phyloP scores from a whole-genome alignment of 805 yeast species.

The Yarrowia divulgata region DNA sequence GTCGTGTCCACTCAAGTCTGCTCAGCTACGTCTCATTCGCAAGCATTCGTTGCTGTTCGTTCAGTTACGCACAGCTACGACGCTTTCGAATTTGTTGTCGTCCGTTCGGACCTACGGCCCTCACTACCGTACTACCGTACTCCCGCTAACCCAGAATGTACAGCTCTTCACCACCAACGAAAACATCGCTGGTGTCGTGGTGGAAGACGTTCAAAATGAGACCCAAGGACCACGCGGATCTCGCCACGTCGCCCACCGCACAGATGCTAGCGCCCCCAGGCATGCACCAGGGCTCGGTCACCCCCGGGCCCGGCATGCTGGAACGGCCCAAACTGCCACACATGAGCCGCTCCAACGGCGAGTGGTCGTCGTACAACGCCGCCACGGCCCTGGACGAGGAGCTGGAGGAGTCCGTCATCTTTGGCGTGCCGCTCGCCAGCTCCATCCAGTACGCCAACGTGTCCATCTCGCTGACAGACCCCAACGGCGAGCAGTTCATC shows the following conservation, averaged over 20 bases:
- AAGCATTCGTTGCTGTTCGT: too few relatives aligned
- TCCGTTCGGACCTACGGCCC: too few relatives aligned
- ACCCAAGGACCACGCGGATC: slow-evolving; percentile 23
- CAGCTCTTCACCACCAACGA: slow-evolving; percentile 49
- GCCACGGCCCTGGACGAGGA: slow-evolving; percentile 38
- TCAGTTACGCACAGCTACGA: too few relatives aligned
- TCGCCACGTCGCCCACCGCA: slow-evolving; percentile 26
- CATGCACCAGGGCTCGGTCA: slow-evolving; percentile 28
- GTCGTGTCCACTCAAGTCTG: too few relatives aligned
- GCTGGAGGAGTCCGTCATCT: slow-evolving; percentile 55
- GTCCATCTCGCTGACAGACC: slow-evolving; percentile 68
- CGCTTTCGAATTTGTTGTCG: too few relatives aligned
- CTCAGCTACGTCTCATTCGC: too few relatives aligned
- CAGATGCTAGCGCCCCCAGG: slow-evolving; percentile 28
- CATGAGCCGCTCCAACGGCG: slow-evolving; percentile 52
- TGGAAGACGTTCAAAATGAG: slow-evolving; percentile 53
- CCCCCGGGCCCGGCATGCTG: slow-evolving; percentile 26
- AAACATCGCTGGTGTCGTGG: slow-evolving; percentile 52
- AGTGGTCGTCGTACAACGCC: slow-evolving; percentile 37
- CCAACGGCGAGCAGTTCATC: slow-evolving; percentile 65
- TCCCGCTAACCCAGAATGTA: slow-evolving; percentile 25
- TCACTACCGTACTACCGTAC: too few relatives aligned
- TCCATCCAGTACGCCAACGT: slow-evolving; percentile 82
- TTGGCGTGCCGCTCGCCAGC: slow-evolving; percentile 79
- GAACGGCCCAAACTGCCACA: slow-evolving; percentile 50